Percentiles rank a stretch among this genome's conserved stretches.
Evolutionary conservation across 495 filamentous ascomycete genomes (phyloP).

Genomic region (Hypoxylon perforatum): DNA sequence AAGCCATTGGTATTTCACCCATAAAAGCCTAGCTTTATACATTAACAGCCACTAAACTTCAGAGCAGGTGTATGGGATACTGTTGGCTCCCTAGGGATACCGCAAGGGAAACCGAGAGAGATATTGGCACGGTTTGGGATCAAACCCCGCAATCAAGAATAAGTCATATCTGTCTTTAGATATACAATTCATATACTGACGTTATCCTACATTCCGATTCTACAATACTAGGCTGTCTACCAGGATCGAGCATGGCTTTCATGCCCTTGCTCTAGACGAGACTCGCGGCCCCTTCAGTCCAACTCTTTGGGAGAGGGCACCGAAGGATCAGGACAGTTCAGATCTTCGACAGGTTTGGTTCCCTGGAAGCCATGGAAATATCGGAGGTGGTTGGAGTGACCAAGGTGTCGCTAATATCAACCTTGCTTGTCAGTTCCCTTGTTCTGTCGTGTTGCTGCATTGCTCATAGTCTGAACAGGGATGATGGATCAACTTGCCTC

Average conservation of each 20-base stretch:
- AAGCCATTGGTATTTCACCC: slow-evolving; percentile 53
- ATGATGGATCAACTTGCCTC: slow-evolving; percentile 76
- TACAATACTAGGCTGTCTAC: slow-evolving; percentile 69
- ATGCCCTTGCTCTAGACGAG: slow-evolving; percentile 80
- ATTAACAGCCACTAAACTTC: slow-evolving; percentile 9
- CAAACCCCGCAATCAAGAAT: slow-evolving; percentile 61
- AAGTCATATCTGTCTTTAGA: slow-evolving; percentile 23
- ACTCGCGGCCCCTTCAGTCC: slow-evolving; percentile 71
- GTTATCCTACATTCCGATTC: slow-evolving; percentile 57
- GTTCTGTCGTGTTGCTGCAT: slow-evolving; percentile 11
- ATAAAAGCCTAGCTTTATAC: neutral
- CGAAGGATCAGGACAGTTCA: slow-evolving; percentile 50
- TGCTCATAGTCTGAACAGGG: slow-evolving; percentile 41
- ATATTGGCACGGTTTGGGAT: slow-evolving; percentile 47
- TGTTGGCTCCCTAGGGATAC: slow-evolving; percentile 67
- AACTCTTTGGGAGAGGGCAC: slow-evolving; percentile 67
- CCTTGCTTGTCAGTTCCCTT: slow-evolving; percentile 65
- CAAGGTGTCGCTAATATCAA: slow-evolving; percentile 71
- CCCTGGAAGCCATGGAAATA: slow-evolving; percentile 73
- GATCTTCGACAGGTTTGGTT: slow-evolving; percentile 80
- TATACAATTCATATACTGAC: slow-evolving; percentile 22
- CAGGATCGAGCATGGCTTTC: slow-evolving; percentile 74
- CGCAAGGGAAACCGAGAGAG: slow-evolving; percentile 44
- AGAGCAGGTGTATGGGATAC: slow-evolving; percentile 66
- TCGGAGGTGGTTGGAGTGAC: slow-evolving; percentile 67